These are phyloP conservation scores for Tolypocladium amazonense DNA, from an alignment of 2,329 filamentous ascomycete species.

Conservation along the genomic window DNA sequence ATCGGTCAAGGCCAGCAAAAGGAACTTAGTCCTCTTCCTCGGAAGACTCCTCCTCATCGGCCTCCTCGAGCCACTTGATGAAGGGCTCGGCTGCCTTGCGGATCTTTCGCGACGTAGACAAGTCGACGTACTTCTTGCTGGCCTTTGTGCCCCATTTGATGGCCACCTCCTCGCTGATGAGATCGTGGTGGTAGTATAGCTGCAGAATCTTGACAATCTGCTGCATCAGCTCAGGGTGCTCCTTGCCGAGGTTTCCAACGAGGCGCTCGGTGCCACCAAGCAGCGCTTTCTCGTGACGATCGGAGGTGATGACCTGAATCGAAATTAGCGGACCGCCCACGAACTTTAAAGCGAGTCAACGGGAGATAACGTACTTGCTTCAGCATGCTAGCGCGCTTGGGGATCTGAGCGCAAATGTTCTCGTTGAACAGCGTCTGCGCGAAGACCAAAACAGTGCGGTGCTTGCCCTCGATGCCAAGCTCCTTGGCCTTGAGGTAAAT, in stretches of 20 bases:
- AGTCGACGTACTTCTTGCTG: slow-evolving; percentile 96
- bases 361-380: slow-evolving; percentile 55
- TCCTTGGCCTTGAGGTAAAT: slow-evolving; percentile 97
- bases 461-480: slow-evolving; percentile 86
- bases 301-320: slow-evolving; percentile 53
- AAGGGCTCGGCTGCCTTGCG: slow-evolving; percentile 91
- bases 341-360: background rate
- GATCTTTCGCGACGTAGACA: slow-evolving; percentile 84
- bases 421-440: slow-evolving; percentile 91
- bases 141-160: slow-evolving; percentile 89
- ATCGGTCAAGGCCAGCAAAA: background rate
- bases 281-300: slow-evolving; percentile 91
- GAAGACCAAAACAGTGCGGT: slow-evolving; percentile 84
- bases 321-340: background rate
- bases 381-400: slow-evolving; percentile 72
- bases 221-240: slow-evolving; percentile 65
- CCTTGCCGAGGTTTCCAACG: slow-evolving; percentile 58
- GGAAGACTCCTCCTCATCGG: slow-evolving; percentile 60
- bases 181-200: slow-evolving; percentile 81
- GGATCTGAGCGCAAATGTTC: slow-evolving; percentile 79
- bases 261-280: slow-evolving; percentile 93
- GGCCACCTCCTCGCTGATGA: slow-evolving; percentile 79
- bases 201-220: slow-evolving; percentile 80
- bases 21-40: slow-evolving; percentile 40
- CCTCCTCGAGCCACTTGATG: slow-evolving; percentile 85